A percentile compares a stretch with the other conserved stretches of the same genome.
These are phyloP conservation scores for Gossypium thurberi DNA, from an alignment of 345 rosid genomes.

Conservation along the genomic window DNA sequence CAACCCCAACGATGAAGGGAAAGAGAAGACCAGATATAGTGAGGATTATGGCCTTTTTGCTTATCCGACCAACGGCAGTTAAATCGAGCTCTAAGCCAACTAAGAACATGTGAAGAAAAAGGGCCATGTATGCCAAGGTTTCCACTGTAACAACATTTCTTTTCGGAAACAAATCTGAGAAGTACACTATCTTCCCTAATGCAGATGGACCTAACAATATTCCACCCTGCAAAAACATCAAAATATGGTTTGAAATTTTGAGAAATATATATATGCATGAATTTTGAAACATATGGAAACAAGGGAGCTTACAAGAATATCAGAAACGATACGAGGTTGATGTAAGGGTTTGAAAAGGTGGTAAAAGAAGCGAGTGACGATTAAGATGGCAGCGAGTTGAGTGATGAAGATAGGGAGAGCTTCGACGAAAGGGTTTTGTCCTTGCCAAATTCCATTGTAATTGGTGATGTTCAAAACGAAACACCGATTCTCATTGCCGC, in stretches of 20 bases:
- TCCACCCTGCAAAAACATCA: constrained; percentile 28
- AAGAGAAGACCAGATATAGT: background rate
- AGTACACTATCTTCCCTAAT: background rate
- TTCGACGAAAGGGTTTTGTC: constrained; percentile 24
- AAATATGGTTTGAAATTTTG: background rate
- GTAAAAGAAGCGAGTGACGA: constrained; percentile 15
- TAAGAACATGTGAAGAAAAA: constrained; percentile 33
- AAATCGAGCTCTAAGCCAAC: constrained; percentile 41
- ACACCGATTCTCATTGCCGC: constrained; percentile 2
- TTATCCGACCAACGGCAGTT: constrained; percentile 10
- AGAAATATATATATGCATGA: no score
- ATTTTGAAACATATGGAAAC: no score
- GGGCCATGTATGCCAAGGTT: constrained; percentile 26
- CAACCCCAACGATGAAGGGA: constrained; percentile 4
- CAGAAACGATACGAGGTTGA: constrained; percentile 23
- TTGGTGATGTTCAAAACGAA: constrained; percentile 24
- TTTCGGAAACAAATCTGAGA: constrained; percentile 14
- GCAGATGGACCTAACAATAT: constrained; percentile 29
- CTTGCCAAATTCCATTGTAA: constrained; percentile 27
- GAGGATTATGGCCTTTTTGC: constrained; percentile 11
- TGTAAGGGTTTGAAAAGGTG: constrained; percentile 25
- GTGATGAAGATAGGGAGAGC: constrained; percentile 22
- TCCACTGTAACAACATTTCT: constrained; percentile 13
- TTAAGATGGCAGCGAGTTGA: constrained; percentile 19
- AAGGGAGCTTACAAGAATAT: constrained; percentile 24